Conservation (phyloP, 129 eudicot species). For the Pseudognaphalium luteoalbum region DNA sequence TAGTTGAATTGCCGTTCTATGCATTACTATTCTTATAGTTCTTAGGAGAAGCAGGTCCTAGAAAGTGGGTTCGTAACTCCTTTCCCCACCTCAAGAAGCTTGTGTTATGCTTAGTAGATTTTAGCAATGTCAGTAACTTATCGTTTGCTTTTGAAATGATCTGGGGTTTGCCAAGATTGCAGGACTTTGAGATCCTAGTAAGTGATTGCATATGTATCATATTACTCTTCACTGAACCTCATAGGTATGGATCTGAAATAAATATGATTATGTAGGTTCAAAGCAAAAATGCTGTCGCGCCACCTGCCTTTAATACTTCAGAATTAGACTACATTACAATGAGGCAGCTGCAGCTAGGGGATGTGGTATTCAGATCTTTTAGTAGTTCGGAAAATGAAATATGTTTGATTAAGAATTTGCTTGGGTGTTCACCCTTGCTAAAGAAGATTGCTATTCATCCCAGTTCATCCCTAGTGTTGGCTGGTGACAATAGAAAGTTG, state of each 20-base stretch:
- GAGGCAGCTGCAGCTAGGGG: neutral
- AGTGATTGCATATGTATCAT: neutral
- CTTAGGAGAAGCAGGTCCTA: neutral
- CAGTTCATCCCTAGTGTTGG: neutral
- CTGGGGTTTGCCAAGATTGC: constrained; percentile 11
- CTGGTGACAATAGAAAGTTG: constrained; percentile 5
- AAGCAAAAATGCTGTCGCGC: neutral
- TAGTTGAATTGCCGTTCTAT: neutral
- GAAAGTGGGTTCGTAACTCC: neutral
- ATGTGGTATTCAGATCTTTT: neutral
- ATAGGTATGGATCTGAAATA: neutral
- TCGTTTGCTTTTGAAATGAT: constrained; percentile 12
- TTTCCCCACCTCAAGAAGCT: neutral
- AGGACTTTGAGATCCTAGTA: neutral
- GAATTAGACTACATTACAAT: neutral
- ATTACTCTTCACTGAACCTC: neutral
- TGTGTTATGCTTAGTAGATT: neutral
- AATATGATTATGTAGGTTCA: neutral
- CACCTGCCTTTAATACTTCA: neutral
- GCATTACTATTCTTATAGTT: neutral
- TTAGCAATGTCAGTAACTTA: neutral
- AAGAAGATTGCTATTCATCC: neutral
- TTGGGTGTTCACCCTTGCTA: neutral
- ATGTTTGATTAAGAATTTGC: neutral
- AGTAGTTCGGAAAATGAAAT: neutral